Percentiles rank a stretch among this genome's conserved stretches.
These are phyloP conservation scores for Gossypium sturtianum DNA, from an alignment of 345 rosid genomes.

Conservation along the genomic window DNA sequence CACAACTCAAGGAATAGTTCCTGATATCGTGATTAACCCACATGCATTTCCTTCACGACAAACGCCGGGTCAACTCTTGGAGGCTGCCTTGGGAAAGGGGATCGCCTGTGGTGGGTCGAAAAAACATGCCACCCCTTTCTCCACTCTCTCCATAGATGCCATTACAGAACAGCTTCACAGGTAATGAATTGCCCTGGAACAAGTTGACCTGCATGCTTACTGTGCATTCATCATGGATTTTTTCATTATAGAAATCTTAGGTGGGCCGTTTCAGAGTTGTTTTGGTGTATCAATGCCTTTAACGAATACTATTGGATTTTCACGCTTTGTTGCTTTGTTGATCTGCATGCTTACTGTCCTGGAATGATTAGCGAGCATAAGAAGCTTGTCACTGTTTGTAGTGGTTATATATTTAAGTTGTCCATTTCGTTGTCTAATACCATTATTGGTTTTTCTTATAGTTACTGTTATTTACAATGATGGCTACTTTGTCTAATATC, in stretches of 20 bases:
- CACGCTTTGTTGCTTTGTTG: no score
- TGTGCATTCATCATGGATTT: background rate
- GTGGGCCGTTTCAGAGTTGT: background rate
- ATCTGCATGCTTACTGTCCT: no score
- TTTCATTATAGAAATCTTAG: background rate
- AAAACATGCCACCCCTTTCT: slow-evolving; percentile 83
- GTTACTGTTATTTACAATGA: background rate
- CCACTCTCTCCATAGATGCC: slow-evolving; percentile 59
- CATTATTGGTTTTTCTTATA: background rate
- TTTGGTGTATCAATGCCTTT: background rate
- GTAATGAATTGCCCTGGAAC: slow-evolving; percentile 23
- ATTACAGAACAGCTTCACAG: slow-evolving; percentile 86
- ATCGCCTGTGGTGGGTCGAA: slow-evolving; percentile 61
- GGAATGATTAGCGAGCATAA: background rate
- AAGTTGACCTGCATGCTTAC: background rate
- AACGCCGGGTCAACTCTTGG: slow-evolving; percentile 90
- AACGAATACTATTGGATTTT: background rate
- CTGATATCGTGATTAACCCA: slow-evolving; percentile 82
- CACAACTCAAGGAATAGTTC: slow-evolving; percentile 87
- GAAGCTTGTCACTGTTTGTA: background rate
- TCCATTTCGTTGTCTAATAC: background rate
- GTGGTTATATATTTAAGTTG: background rate
- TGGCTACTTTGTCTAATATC: background rate
- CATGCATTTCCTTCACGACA: slow-evolving; percentile 94
- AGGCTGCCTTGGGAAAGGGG: slow-evolving; percentile 90